A percentile compares a stretch with the other conserved stretches of the same genome.
These are phyloP conservation scores for Starmerella davenportii DNA, from an alignment of 805 yeast species.

Conservation along the genomic window DNA sequence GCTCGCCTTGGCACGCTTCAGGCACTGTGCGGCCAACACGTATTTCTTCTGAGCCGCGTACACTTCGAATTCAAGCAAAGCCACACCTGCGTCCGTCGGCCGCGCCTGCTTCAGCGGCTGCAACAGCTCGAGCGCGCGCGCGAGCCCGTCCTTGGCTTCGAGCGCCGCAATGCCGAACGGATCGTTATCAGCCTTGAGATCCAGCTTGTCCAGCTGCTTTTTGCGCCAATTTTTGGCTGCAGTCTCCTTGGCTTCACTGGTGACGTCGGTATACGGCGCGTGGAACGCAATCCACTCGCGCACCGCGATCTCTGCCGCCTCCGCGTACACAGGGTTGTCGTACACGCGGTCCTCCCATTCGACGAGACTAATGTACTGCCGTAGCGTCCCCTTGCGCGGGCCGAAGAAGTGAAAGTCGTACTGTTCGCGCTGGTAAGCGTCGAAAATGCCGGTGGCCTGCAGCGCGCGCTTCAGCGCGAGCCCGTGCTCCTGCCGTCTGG, in stretches of 20 bases:
- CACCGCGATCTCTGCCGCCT: slow-evolving; percentile 51
- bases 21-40: slow-evolving; percentile 34
- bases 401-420: slow-evolving; percentile 88
- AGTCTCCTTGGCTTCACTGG: slow-evolving; percentile 21
- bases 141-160: slow-evolving; percentile 26
- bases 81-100: slow-evolving; percentile 23
- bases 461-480: slow-evolving; percentile 63
- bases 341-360: slow-evolving; percentile 68
- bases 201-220: slow-evolving; percentile 29
- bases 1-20: slow-evolving; percentile 29
- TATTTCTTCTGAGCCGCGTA: slow-evolving; percentile 32
- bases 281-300: slow-evolving; percentile 10
- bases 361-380: slow-evolving; percentile 60
- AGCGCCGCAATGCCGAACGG: slow-evolving; percentile 32
- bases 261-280: slow-evolving; percentile 15
- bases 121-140: slow-evolving; percentile 27
- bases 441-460: slow-evolving; percentile 48
- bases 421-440: slow-evolving; percentile 65
- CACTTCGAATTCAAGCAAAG: slow-evolving; percentile 31
- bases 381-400: slow-evolving; percentile 74
- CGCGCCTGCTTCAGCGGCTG: slow-evolving; percentile 21
- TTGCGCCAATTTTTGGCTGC: slow-evolving; percentile 30
- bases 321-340: slow-evolving; percentile 49
- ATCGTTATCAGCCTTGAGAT: slow-evolving; percentile 23
- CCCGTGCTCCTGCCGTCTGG: slow-evolving; percentile 45